phyloP scores from a whole-genome alignment of 2,329 filamentous ascomycete genomes.

The Hortaea werneckii region DNA sequence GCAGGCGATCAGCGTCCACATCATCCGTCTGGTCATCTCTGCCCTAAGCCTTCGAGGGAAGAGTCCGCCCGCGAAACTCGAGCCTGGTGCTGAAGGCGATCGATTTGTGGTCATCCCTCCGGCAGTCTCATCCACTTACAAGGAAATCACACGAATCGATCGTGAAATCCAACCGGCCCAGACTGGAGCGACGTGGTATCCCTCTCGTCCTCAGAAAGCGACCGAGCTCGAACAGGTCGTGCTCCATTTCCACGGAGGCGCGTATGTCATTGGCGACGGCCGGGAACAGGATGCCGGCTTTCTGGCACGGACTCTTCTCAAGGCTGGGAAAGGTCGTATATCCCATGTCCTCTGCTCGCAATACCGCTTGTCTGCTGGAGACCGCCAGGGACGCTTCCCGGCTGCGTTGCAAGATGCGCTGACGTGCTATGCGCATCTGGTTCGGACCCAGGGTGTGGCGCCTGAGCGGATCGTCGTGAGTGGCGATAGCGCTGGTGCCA shows the following conservation, averaged over 20 bases:
- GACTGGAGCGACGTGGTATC: not conserved
- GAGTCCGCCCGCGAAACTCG: not conserved
- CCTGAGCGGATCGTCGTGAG: not conserved
- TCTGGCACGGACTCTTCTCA: not conserved
- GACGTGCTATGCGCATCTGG: not conserved
- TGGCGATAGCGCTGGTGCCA: not conserved
- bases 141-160: not conserved
- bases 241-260: not conserved
- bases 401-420: not conserved
- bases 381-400: not conserved
- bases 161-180: not conserved
- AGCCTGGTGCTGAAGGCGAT: not conserved
- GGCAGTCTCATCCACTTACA: not conserved
- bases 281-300: not conserved
- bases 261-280: not conserved
- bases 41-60: not conserved
- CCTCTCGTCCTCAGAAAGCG: not conserved
- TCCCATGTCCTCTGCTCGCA: not conserved
- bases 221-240: not conserved
- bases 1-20: not conserved
- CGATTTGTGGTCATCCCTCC: not conserved
- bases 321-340: not conserved
- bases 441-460: not conserved
- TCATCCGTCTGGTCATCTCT: not conserved
- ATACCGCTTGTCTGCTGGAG: not conserved